Evolutionary conservation across 192 early-diverging fungal species (phyloP), one percentile per base, ranked within the genome.

Genomic region (Coemansia reversa): DNA sequence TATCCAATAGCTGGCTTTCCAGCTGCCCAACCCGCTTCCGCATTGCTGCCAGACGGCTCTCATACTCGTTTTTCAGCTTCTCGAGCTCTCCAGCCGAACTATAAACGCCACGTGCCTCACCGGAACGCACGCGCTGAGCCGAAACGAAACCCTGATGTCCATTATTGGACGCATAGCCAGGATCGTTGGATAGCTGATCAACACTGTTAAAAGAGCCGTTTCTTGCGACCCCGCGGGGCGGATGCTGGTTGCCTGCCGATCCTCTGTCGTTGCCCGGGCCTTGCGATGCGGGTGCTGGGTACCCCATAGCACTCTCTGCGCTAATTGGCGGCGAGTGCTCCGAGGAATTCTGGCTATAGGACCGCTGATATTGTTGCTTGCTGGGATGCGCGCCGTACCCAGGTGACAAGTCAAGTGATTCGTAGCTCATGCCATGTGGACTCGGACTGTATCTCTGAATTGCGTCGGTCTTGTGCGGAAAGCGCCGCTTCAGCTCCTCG

Each of bases 21-120:
- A 92, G 70, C 65, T 90, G 84, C 48, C 87, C 84, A 20, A 91
- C 81, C 28, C 88, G 77, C 60, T 84, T 87, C 42, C 86, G 84
- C 69, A 92, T 78, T 11, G 79, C 75, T 7, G 67, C 52, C 4
- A 90, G 70, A 28, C 85, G 84, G 50, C 77, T 76, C 63, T 92
- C 89, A 54, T 90, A 89, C 54, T 89, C 90, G 60, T 83, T 60
- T 29, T 72, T 74, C 27, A 83, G 30, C 55, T 75, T 79, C 29
- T 86, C 84, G 0, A 75, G 64, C 2, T 84, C 84, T 60, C 55
- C 63, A 12, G 66, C 29, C 3, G 62, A 51, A 19, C 58, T 70
- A 53, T 63, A 66, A 14, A 61, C 28, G 7, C 22, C 27, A 25
- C 66, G 50, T 4, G 55, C 45, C 28, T 76, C 79, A 20, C 49